Evolutionary conservation across 106 monocot species (phyloP).

Genomic region (Ottelia alismoides): DNA sequence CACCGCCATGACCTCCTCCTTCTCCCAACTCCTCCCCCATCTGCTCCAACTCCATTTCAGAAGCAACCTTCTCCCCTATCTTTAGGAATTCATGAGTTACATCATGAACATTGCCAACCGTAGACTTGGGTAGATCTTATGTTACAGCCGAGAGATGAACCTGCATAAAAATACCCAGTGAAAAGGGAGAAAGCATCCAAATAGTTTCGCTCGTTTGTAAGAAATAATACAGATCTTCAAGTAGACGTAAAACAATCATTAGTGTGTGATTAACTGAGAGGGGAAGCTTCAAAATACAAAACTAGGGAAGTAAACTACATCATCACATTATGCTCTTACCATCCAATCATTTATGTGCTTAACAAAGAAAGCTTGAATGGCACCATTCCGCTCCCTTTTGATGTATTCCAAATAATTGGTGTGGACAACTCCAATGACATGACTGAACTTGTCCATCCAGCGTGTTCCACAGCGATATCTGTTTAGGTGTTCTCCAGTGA

Average conservation of each 20-base stretch:
- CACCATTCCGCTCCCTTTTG: slow-evolving; percentile 90
- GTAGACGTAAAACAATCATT: no score
- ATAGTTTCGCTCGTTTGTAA: background rate
- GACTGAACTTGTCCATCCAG: slow-evolving; percentile 97
- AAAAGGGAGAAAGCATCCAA: no score
- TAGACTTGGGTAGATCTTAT: slow-evolving; percentile 86
- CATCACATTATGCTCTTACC: slow-evolving; percentile 71
- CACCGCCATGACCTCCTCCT: no score
- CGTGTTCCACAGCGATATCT: slow-evolving; percentile 98
- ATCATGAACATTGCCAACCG: slow-evolving; percentile 92
- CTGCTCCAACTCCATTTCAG: slow-evolving; percentile 53
- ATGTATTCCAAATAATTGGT: slow-evolving; percentile 99
- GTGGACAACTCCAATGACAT: slow-evolving; percentile 91
- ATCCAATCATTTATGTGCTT: slow-evolving; percentile 95
- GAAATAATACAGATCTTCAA: no score
- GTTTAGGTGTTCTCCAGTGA: slow-evolving; percentile 98
- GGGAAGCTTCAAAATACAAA: no score
- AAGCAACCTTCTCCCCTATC: slow-evolving; percentile 67
- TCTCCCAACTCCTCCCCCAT: no score
- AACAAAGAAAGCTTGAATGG: slow-evolving; percentile 82
- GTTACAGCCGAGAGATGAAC: slow-evolving; percentile 95
- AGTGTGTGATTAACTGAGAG: no score
- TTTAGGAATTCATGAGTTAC: slow-evolving; percentile 89
- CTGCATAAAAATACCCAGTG: slow-evolving; percentile 29
- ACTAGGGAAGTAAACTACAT: no score